These are phyloP conservation scores for Lyophyllum atratum DNA, from an alignment of 768 basidiomycete genomes.

Conservation along the genomic window DNA sequence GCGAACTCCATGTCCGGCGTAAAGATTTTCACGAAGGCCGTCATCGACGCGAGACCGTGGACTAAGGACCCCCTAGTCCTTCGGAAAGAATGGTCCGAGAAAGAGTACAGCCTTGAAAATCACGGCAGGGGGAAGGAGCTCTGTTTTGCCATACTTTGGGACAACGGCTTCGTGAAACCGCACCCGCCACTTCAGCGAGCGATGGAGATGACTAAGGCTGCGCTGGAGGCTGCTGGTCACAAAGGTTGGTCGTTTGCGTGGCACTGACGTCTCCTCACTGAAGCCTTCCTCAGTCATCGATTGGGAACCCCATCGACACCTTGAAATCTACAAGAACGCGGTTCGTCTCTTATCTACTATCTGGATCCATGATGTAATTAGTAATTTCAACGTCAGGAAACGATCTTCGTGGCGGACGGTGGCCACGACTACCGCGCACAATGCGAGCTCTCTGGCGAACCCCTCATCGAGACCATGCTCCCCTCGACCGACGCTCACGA, in stretches of 20 bases:
- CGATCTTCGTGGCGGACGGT: slow-evolving; percentile 52
- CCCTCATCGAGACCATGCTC: slow-evolving; percentile 55
- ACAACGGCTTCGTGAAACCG: slow-evolving; percentile 47
- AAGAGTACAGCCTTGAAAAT: slow-evolving; percentile 43
- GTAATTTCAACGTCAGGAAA: slow-evolving; percentile 36
- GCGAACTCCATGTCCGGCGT: slow-evolving; percentile 51
- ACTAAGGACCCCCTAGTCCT: slow-evolving; percentile 50
- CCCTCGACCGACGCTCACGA: slow-evolving; percentile 29
- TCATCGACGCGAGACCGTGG: slow-evolving; percentile 57
- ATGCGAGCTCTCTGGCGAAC: slow-evolving; percentile 54
- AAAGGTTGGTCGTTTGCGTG: slow-evolving; percentile 30
- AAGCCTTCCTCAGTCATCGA: slow-evolving; percentile 51
- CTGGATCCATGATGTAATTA: background rate
- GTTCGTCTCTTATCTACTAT: slow-evolving; percentile 21
- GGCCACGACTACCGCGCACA: slow-evolving; percentile 48
- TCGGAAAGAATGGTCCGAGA: slow-evolving; percentile 47
- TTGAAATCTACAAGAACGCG: slow-evolving; percentile 47
- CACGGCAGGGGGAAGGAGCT: slow-evolving; percentile 46
- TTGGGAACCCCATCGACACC: slow-evolving; percentile 60
- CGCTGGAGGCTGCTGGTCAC: slow-evolving; percentile 51
- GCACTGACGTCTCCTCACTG: slow-evolving; percentile 6
- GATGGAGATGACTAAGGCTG: slow-evolving; percentile 44
- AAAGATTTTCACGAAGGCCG: slow-evolving; percentile 52
- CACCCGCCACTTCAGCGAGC: slow-evolving; percentile 56
- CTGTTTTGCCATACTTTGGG: slow-evolving; percentile 55